phyloP scores from a whole-genome alignment of 345 rosid genomes.

The Toxicodendron radicans region DNA sequence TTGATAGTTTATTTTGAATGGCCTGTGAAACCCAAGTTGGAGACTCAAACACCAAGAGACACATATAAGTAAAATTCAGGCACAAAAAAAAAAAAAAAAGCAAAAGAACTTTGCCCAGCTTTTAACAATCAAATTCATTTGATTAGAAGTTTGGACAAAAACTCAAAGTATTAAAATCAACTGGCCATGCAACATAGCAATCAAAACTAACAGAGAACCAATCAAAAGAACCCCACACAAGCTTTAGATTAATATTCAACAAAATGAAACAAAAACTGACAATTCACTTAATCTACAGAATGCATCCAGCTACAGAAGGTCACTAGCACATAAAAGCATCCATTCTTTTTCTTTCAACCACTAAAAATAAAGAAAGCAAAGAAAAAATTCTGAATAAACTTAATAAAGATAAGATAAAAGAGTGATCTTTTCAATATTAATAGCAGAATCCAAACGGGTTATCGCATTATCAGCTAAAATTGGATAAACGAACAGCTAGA shows the following conservation, averaged over 20 bases:
- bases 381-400: background rate
- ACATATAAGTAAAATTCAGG: background rate
- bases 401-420: background rate
- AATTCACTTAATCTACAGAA: background rate
- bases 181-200: background rate
- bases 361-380: background rate
- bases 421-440: background rate
- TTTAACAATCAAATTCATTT: background rate
- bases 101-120: background rate
- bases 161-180: background rate
- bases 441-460: background rate
- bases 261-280: background rate
- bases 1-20: background rate
- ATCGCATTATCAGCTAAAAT: slow-evolving; percentile 1
- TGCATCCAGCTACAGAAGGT: background rate
- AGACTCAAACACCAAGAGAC: background rate
- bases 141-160: background rate
- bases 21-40: background rate
- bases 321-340: background rate
- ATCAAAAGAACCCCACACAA: background rate
- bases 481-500: background rate
- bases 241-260: background rate
- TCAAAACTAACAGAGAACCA: background rate
- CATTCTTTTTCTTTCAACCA: background rate
- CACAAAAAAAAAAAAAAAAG: background rate